phyloP scores from a whole-genome alignment of 306 rosid species.

The Geum urbanum region DNA sequence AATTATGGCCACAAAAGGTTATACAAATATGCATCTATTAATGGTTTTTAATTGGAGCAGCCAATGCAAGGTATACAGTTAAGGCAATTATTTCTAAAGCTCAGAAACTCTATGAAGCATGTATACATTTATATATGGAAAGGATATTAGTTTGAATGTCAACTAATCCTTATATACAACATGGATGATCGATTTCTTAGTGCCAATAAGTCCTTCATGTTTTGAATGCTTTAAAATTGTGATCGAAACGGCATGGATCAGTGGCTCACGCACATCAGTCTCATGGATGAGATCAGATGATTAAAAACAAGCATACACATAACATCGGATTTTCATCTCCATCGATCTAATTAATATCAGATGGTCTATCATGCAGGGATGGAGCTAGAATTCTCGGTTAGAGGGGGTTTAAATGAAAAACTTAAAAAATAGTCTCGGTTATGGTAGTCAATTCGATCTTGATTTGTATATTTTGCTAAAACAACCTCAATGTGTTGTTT shows the following conservation, averaged over 20 bases:
- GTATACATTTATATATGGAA: too few relatives aligned
- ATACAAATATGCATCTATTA: neutral
- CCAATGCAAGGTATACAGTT: neutral
- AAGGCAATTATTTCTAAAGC: neutral
- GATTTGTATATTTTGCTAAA: too few relatives aligned
- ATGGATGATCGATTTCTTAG: neutral
- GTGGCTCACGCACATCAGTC: neutral
- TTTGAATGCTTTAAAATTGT: neutral
- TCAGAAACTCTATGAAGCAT: too few relatives aligned
- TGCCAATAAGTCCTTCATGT: neutral
- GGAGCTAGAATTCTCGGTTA: too few relatives aligned
- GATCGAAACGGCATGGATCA: neutral
- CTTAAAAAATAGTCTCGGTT: too few relatives aligned
- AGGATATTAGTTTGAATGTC: too few relatives aligned
- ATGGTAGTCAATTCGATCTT: too few relatives aligned
- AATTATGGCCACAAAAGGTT: neutral
- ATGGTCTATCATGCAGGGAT: neutral
- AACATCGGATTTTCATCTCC: conserved; percentile 4
- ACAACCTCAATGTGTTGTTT: too few relatives aligned
- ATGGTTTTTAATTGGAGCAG: neutral
- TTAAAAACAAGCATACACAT: neutral
- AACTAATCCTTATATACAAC: neutral
- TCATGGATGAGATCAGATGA: neutral
- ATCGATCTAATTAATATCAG: neutral
- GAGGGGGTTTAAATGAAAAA: too few relatives aligned